phyloP scores from a whole-genome alignment of 805 yeast genomes.

The Millerozyma acaciae region DNA sequence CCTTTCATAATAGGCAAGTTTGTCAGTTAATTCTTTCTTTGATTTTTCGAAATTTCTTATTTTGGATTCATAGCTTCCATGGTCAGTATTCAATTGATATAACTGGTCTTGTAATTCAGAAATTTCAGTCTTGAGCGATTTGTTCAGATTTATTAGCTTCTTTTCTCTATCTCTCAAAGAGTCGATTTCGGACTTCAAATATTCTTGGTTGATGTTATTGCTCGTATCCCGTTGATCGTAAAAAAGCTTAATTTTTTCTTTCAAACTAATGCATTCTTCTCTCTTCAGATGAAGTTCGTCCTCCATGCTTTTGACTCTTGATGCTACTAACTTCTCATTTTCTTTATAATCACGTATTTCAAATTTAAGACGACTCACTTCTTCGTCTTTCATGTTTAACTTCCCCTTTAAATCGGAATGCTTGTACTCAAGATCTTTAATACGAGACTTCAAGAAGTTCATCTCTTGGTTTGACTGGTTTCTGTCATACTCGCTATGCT shows the following conservation, averaged over 20 bases:
- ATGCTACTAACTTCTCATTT: conserved; percentile 14
- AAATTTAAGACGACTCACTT: conserved; percentile 10
- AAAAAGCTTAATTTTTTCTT: conserved; percentile 17
- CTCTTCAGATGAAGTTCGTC: no score
- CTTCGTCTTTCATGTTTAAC: conserved; percentile 10
- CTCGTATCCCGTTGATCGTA: conserved; percentile 17
- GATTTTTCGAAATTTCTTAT: conserved; percentile 13
- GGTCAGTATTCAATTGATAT: conserved; percentile 13
- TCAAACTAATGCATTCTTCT: no score
- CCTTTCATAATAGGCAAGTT: conserved; percentile 23
- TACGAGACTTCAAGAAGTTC: conserved; percentile 11
- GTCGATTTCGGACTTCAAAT: conserved; percentile 19
- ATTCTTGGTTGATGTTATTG: conserved; percentile 10
- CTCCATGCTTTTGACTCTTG: conserved; percentile 16
- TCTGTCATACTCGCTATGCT: conserved; percentile 1
- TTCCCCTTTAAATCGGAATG: conserved; percentile 10
- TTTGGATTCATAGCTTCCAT: conserved; percentile 9
- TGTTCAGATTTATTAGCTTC: conserved; percentile 14
- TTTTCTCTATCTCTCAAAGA: conserved; percentile 17
- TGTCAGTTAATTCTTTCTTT: conserved; percentile 20
- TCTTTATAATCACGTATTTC: conserved; percentile 10
- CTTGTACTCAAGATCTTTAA: conserved; percentile 11
- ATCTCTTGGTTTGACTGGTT: conserved; percentile 6
- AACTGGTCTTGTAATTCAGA: conserved; percentile 24
- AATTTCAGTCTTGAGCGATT: conserved; percentile 22